phyloP scores from a whole-genome alignment of 23 red algal genomes.

The Gracilaria vermiculophylla region DNA sequence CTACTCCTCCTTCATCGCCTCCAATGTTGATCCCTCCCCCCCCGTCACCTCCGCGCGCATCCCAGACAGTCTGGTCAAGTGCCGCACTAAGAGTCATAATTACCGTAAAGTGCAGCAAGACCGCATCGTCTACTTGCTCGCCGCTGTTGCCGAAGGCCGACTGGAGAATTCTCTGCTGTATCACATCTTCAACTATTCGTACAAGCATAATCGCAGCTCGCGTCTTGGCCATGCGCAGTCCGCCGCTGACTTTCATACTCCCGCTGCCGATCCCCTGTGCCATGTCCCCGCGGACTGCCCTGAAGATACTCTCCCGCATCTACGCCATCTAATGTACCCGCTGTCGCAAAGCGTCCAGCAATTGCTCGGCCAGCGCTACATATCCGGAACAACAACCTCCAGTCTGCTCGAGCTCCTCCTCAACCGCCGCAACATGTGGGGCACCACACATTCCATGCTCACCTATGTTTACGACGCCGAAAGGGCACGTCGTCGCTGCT shows the following conservation, averaged over 20 bases:
- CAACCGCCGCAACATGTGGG: constrained; percentile 22
- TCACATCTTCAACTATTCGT: neutral
- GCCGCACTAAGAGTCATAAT: constrained; percentile 20
- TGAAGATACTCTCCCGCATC: neutral
- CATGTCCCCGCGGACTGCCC: neutral
- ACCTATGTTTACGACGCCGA: neutral
- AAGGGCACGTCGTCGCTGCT: neutral
- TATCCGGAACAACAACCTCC: constrained; percentile 2
- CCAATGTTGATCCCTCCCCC: neutral
- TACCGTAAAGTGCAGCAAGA: constrained; percentile 40
- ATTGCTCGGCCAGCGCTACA: constrained; percentile 3
- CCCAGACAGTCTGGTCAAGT: constrained; percentile 9
- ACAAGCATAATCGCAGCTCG: neutral
- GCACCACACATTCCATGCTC: neutral
- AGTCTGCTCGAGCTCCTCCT: constrained; percentile 27
- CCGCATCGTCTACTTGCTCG: constrained; percentile 19
- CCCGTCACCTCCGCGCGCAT: neutral
- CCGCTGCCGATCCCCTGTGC: neutral
- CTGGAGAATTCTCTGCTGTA: constrained; percentile 30
- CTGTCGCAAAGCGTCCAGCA: neutral
- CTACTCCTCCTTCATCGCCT: neutral
- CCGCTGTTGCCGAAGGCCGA: neutral
- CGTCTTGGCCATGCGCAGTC: neutral
- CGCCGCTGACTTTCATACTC: neutral
- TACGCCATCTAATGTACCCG: neutral